These are phyloP conservation scores for Gigaspora rosea DNA, from an alignment of 192 early-diverging fungal genomes.

Conservation along the genomic window DNA sequence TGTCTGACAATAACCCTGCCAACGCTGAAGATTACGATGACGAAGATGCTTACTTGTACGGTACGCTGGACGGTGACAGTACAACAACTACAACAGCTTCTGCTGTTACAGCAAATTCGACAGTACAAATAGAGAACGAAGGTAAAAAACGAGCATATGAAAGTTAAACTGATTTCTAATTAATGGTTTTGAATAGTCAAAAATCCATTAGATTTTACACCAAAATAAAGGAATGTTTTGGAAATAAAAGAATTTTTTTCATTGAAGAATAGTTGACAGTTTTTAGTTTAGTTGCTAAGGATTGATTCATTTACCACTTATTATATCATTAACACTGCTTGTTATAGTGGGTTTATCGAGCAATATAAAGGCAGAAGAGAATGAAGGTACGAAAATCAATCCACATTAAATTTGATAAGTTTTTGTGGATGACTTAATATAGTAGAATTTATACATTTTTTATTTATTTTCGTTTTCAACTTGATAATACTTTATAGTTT, in stretches of 20 bases:
- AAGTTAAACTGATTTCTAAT: background rate
- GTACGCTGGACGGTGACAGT: background rate
- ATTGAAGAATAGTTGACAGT: too few species aligned
- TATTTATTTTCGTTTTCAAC: background rate
- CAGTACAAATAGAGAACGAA: conserved; percentile 1
- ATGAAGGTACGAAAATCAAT: background rate
- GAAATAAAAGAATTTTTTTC: background rate
- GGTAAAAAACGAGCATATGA: background rate
- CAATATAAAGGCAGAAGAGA: background rate
- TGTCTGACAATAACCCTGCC: background rate
- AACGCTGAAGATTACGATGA: background rate
- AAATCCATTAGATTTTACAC: background rate
- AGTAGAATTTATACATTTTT: background rate
- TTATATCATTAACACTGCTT: background rate
- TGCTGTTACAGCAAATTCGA: background rate
- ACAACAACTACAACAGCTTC: background rate
- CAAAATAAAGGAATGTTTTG: background rate
- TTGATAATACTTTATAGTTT: background rate
- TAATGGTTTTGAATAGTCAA: background rate
- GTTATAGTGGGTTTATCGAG: background rate
- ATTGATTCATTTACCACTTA: background rate
- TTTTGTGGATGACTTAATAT: background rate
- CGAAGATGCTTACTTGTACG: conserved; percentile 7
- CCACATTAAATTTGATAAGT: background rate
- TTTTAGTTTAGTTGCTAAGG: background rate